A percentile compares a stretch with the other conserved stretches of the same genome.
These are phyloP conservation scores for Veloporphyrellus conicus DNA, from an alignment of 1,284 basidiomycete species.

Conservation along the genomic window DNA sequence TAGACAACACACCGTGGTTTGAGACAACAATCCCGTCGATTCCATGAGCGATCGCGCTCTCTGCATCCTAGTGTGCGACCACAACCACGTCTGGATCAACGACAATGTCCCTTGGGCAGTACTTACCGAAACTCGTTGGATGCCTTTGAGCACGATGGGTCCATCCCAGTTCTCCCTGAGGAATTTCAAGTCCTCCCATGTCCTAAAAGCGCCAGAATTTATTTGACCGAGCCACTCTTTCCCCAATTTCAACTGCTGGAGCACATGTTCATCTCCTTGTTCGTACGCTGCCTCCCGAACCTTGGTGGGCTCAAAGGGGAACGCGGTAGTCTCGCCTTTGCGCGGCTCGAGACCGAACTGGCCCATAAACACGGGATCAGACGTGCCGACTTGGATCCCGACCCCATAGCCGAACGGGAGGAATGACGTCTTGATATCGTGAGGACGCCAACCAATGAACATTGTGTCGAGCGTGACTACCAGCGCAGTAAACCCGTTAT, in stretches of 20 bases:
- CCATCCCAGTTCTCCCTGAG: conserved; percentile 67
- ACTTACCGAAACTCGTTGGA: conserved; percentile 25
- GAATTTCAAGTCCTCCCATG: conserved; percentile 64
- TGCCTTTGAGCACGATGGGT: conserved; percentile 66
- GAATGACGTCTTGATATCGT: conserved; percentile 39
- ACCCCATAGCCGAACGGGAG: conserved; percentile 42
- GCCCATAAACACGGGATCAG: conserved; percentile 54
- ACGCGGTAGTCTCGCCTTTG: conserved; percentile 35
- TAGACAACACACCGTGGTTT: conserved; percentile 62
- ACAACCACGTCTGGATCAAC: neutral
- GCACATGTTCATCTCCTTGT: too few relatives aligned
- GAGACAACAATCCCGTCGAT: conserved; percentile 76
- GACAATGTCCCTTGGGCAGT: neutral
- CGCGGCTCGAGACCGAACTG: conserved; percentile 31
- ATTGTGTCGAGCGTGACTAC: conserved; percentile 52
- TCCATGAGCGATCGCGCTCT: conserved; percentile 58
- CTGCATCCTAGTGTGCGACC: conserved; percentile 53
- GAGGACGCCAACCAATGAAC: conserved; percentile 47
- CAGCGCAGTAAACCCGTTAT: conserved; percentile 48
- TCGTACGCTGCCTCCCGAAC: conserved; percentile 32
- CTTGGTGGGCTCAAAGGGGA: conserved; percentile 54
- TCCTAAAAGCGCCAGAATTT: conserved; percentile 53
- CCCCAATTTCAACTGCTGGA: conserved; percentile 40
- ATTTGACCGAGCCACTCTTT: conserved; percentile 53
- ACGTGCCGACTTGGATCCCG: conserved; percentile 41